A percentile compares a stretch with the other conserved stretches of the same genome.
phyloP scores from a whole-genome alignment of 169 alveolate genomes.

The Blepharisma undulans region DNA sequence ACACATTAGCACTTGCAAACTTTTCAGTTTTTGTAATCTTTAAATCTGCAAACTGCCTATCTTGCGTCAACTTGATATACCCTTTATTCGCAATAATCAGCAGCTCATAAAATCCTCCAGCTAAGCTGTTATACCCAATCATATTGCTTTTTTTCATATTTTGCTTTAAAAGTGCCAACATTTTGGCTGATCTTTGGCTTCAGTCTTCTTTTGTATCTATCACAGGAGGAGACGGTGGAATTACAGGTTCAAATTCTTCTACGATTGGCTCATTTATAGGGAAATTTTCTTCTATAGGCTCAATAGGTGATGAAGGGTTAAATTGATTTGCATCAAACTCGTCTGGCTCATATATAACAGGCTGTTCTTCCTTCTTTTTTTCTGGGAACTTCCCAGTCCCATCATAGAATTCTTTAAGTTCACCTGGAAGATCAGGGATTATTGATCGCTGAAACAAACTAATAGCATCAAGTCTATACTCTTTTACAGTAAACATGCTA shows the following conservation, averaged over 20 bases:
- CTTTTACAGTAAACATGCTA: not conserved
- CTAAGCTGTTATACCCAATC: not conserved
- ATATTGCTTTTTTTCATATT: not conserved
- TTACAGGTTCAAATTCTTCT: not conserved
- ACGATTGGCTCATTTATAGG: not conserved
- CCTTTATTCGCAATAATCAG: not conserved
- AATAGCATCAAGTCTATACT: not conserved
- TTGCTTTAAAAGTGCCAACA: not conserved
- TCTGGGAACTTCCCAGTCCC: not conserved
- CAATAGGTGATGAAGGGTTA: not conserved
- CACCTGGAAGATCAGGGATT: conserved; percentile 15
- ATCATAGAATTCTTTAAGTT: not conserved
- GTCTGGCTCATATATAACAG: not conserved
- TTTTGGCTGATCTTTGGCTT: not conserved
- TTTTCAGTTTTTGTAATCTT: not conserved
- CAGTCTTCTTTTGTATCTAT: not conserved
- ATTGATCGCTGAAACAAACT: not conserved
- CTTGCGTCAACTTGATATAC: not conserved
- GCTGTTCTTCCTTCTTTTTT: not conserved
- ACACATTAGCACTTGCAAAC: not conserved
- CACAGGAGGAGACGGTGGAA: not conserved
- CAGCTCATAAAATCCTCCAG: conserved; percentile 20
- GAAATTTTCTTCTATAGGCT: not conserved
- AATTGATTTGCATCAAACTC: not conserved
- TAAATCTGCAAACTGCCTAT: not conserved